These are phyloP conservation scores for Cordyceps cicadae DNA, from an alignment of 2,329 filamentous ascomycete genomes.

Conservation along the genomic window DNA sequence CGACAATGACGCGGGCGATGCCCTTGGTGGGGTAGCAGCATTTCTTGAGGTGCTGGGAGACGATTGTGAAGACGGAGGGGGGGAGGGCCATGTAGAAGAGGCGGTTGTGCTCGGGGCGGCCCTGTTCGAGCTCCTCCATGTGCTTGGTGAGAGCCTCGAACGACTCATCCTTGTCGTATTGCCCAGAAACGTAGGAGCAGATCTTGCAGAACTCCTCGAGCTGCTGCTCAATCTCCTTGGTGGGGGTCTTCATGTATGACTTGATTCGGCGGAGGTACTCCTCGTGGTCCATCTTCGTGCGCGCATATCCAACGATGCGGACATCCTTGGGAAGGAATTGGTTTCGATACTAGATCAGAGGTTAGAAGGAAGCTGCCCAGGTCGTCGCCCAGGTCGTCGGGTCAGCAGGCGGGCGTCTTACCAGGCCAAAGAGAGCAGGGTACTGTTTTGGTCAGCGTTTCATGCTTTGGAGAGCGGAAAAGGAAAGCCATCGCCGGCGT, in stretches of 20 bases:
- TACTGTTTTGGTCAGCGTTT: conserved; percentile 50
- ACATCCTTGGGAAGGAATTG: conserved; percentile 97
- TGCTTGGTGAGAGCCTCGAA: conserved; percentile 82
- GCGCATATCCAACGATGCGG: conserved; percentile 95
- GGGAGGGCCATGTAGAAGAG: conserved; percentile 99
- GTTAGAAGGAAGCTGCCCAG: neutral
- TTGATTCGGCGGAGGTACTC: conserved; percentile 92
- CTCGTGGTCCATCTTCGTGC: conserved; percentile 97
- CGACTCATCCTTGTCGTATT: conserved; percentile 95
- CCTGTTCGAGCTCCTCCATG: conserved; percentile 75
- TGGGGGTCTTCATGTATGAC: conserved; percentile 98
- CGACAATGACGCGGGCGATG: conserved; percentile 91
- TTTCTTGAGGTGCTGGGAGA: conserved; percentile 93
- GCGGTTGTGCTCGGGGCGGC: conserved; percentile 74
- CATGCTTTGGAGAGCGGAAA: conserved; percentile 16
- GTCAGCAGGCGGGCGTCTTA: conserved; percentile 38
- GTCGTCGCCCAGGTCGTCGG: neutral
- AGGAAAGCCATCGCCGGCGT: conserved; percentile 11
- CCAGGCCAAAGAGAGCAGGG: conserved; percentile 92
- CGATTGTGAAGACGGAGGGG: conserved; percentile 94
- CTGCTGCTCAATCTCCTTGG: conserved; percentile 94
- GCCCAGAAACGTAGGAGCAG: conserved; percentile 92
- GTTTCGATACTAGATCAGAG: conserved; percentile 73
- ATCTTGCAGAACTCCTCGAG: conserved; percentile 79
- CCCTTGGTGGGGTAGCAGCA: conserved; percentile 92